Conservation (phyloP, 768 basidiomycete species). For the Gymnopilus dilepis region DNA sequence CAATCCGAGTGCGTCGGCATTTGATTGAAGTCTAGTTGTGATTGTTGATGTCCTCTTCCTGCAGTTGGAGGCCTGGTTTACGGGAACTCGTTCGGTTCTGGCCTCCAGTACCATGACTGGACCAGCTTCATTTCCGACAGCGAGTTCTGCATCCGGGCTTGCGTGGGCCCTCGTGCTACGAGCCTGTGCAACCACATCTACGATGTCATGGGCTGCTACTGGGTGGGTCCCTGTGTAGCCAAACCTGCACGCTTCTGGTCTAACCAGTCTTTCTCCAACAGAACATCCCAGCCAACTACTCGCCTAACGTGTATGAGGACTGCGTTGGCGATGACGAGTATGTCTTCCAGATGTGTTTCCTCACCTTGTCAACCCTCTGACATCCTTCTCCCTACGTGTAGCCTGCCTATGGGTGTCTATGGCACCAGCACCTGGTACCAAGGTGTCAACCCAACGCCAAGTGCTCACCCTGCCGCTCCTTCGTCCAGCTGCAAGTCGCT, state of each 20-base stretch:
- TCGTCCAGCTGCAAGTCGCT: constrained; percentile 66
- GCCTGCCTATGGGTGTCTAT: constrained; percentile 72
- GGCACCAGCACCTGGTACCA: constrained; percentile 75
- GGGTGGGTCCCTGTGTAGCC: constrained; percentile 37
- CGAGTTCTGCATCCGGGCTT: constrained; percentile 77
- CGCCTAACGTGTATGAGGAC: constrained; percentile 63
- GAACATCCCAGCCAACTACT: constrained; percentile 78
- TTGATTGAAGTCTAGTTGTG: not conserved
- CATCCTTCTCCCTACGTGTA: constrained; percentile 22
- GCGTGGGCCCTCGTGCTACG: constrained; percentile 61
- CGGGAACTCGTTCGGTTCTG: constrained; percentile 60
- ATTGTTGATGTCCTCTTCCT: constrained; percentile 31
- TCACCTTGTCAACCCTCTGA: not conserved
- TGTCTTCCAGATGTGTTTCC: constrained; percentile 21
- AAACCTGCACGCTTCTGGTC: not conserved
- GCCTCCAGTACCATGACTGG: constrained; percentile 77
- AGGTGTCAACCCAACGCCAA: constrained; percentile 60
- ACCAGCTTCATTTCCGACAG: constrained; percentile 77
- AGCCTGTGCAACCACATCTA: constrained; percentile 79
- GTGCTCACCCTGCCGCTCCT: constrained; percentile 60
- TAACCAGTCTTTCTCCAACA: constrained; percentile 34
- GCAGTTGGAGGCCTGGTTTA: constrained; percentile 74
- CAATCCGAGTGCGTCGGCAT: constrained; percentile 42
- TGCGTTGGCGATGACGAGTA: constrained; percentile 67
- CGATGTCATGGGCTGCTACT: constrained; percentile 67